Base-by-base conservation (phyloP, 1,284 basidiomycete genomes). In the Papiliotrema fonsecae region DNA sequence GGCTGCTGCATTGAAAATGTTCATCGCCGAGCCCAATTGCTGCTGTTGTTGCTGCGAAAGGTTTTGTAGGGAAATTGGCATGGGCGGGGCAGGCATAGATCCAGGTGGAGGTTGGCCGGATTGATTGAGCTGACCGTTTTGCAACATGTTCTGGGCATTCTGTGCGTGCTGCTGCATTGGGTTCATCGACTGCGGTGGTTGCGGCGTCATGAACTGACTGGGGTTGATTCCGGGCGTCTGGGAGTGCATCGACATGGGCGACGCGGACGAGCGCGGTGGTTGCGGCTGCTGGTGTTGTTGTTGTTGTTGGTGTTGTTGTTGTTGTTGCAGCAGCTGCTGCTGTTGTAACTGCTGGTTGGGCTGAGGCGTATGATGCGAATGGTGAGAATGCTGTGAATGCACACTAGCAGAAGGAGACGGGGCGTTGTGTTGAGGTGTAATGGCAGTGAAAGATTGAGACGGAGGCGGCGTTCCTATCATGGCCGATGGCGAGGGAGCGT, bases 311-410 rank as follows among this genome's bases (percentile, higher is more conserved):
- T n/a, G n/a, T n/a, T n/a, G 49, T 35, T 50, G 46, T 35, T 47
- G 45, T 31, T 41, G 74, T 56, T 44, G 51, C 54, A 42, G 50
- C 47, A 41, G 62, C 53, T 28, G 52, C 51, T 36, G 50, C 45
- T 37, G 52, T 46, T 45, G 52, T 56, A 43, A 41, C 27, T 52
- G 51, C 13, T 44, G 40, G 9, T 30, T 30, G 10, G 7, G 44
- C 37, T 39, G 30, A 38, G 37, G 4, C 37, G 45, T 9, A 19
- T 47, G 47, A 26, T 51, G 56, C 27, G 51, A 56, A 39, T 55
- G 67, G 30, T 58, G 67, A 22, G 63, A 61, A 46, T 61, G 61
- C 25, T 58, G 60, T 2, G 65, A 67, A 6, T 43, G 56, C 6
- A 47, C 32, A 7, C 47, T 49, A n/a, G 42, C 42, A 2, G 63